A percentile compares a stretch with the other conserved stretches of the same genome.
phyloP scores from a whole-genome alignment of 345 rosid genomes.

The Luvunga scandens region DNA sequence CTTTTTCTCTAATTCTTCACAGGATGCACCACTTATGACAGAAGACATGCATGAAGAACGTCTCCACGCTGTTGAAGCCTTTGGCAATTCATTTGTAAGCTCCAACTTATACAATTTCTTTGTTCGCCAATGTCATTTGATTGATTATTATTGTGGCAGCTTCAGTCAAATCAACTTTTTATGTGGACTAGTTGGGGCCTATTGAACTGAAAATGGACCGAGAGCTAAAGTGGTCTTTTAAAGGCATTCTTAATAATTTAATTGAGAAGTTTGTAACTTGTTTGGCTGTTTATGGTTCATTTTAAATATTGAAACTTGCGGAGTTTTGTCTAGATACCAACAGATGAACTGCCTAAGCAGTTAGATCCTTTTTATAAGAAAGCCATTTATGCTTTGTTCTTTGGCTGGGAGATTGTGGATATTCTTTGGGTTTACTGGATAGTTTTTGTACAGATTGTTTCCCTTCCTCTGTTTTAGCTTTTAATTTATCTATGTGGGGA shows the following conservation, averaged over 20 bases:
- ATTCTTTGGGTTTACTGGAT: no score
- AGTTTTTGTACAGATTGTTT: no score
- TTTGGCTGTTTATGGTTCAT: conserved; percentile 9
- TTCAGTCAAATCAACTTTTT: background rate
- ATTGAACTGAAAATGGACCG: conserved; percentile 6
- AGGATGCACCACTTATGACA: conserved; percentile 95
- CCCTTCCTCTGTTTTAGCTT: no score
- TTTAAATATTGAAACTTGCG: background rate
- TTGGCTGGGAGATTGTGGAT: background rate
- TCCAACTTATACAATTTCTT: conserved; percentile 13
- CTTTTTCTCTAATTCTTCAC: conserved; percentile 16
- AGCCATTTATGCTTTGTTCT: background rate
- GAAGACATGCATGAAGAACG: conserved; percentile 99
- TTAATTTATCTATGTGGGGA: no score
- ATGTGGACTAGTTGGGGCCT: background rate
- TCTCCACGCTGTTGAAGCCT: conserved; percentile 82
- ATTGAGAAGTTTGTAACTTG: background rate
- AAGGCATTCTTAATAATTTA: background rate
- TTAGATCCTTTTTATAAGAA: background rate
- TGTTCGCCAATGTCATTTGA: background rate
- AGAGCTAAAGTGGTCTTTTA: background rate
- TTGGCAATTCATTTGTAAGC: conserved; percentile 84
- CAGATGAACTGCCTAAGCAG: background rate
- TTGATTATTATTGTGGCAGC: conserved; percentile 1
- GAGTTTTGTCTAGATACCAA: background rate